These are phyloP conservation scores for Bifiguratus adelaidae DNA, from an alignment of 192 early-diverging fungal genomes.

Conservation along the genomic window DNA sequence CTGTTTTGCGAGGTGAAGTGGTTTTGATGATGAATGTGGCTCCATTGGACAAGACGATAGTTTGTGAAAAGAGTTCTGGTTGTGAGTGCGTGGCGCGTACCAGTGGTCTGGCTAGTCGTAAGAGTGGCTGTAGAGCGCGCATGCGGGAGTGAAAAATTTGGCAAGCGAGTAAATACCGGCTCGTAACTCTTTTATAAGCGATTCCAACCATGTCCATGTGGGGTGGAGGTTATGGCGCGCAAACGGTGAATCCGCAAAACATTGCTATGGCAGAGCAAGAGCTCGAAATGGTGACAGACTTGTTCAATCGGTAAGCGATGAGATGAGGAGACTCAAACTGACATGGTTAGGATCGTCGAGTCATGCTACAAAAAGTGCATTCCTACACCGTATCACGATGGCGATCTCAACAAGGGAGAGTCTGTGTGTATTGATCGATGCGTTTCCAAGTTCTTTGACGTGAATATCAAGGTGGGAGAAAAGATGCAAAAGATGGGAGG, in stretches of 20 bases:
- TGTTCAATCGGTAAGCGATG: slow-evolving; percentile 53
- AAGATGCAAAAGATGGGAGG: slow-evolving; percentile 48
- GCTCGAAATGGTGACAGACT: slow-evolving; percentile 72
- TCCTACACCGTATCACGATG: slow-evolving; percentile 65
- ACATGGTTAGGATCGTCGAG: slow-evolving; percentile 55
- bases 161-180: too few relatives aligned
- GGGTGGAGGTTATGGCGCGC: slow-evolving; percentile 13
- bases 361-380: slow-evolving; percentile 85
- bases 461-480: slow-evolving; percentile 63
- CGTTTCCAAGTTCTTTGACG: slow-evolving; percentile 77
- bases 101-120: too few relatives aligned
- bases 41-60: slow-evolving; percentile 82
- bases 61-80: slow-evolving; percentile 72
- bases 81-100: too few relatives aligned
- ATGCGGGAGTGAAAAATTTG: too few relatives aligned
- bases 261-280: slow-evolving; percentile 72
- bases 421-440: slow-evolving; percentile 85
- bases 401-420: slow-evolving; percentile 84
- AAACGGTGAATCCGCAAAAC: slow-evolving; percentile 47
- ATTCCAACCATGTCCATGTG: slow-evolving; percentile 20
- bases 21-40: slow-evolving; percentile 72
- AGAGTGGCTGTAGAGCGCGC: too few relatives aligned
- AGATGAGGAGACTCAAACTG: neutral
- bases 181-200: too few relatives aligned
- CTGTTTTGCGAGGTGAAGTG: slow-evolving; percentile 74